Evolutionary conservation across 768 basidiomycete species (phyloP).

Genomic region (Pleurotus citrinopileatus): DNA sequence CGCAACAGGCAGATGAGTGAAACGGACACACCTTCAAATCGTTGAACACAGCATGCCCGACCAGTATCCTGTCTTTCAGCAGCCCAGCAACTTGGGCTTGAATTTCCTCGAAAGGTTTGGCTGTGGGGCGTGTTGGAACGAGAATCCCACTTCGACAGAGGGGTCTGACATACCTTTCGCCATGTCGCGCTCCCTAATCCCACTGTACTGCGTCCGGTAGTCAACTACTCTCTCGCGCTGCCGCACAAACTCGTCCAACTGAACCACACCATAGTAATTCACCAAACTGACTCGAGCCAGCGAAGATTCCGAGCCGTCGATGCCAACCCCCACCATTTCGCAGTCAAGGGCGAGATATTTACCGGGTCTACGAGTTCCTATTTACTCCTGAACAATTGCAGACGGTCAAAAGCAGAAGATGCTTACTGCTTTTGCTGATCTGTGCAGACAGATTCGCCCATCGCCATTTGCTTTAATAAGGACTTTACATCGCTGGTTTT

Average conservation of each 20-base stretch:
- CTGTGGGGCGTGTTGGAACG: conserved; percentile 31
- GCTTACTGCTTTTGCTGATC: conserved; percentile 10
- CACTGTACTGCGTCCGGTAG: conserved; percentile 88
- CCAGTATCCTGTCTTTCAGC: conserved; percentile 71
- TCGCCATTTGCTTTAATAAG: neutral
- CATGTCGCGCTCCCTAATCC: conserved; percentile 77
- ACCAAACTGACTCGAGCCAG: conserved; percentile 89
- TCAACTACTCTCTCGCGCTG: conserved; percentile 89
- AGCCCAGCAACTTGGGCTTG: conserved; percentile 77
- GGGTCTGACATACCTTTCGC: conserved; percentile 43
- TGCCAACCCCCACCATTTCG: conserved; percentile 97
- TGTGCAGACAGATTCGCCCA: neutral
- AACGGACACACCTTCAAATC: conserved; percentile 70
- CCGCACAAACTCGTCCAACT: conserved; percentile 82
- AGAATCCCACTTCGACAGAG: neutral
- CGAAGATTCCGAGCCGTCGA: conserved; percentile 76
- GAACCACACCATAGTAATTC: conserved; percentile 79
- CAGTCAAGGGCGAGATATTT: conserved; percentile 88
- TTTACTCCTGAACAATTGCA: conserved; percentile 9
- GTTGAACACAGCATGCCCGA: conserved; percentile 91
- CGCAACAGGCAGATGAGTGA: conserved; percentile 4
- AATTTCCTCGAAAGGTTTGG: conserved; percentile 74
- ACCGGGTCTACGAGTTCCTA: conserved; percentile 44
- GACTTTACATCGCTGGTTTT: neutral
- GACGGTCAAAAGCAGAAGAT: neutral